phyloP scores from a whole-genome alignment of 148 eudicot genomes.

The Vaccinium macrocarpon region DNA sequence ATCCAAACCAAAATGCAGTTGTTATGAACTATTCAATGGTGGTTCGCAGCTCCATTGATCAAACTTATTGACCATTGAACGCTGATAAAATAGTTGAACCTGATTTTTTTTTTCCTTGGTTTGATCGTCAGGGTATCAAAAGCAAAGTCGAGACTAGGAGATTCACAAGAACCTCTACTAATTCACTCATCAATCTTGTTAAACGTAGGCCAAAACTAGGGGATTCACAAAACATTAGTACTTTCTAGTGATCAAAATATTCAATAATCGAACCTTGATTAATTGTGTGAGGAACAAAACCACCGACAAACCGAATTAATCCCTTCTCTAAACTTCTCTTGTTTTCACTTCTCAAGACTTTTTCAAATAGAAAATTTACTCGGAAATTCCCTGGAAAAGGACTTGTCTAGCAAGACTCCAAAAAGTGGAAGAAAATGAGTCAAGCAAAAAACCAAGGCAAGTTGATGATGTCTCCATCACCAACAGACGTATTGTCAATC shows the following conservation, averaged over 20 bases:
- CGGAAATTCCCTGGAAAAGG: conserved; percentile 1
- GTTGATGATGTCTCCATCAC: neutral
- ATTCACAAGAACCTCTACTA: too few relatives aligned
- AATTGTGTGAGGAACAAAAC: too few relatives aligned
- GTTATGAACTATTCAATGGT: neutral
- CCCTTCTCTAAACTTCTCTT: too few relatives aligned
- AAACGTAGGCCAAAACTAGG: too few relatives aligned
- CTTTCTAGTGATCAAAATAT: too few relatives aligned
- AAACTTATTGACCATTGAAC: conserved; percentile 8
- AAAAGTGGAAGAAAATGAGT: neutral
- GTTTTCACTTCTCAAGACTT: neutral
- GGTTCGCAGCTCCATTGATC: neutral
- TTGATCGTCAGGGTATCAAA: too few relatives aligned
- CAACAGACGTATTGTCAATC: neutral
- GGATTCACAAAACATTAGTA: too few relatives aligned
- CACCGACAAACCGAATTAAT: too few relatives aligned
- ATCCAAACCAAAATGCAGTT: neutral
- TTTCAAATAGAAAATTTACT: neutral
- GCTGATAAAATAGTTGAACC: neutral
- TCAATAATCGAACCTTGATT: too few relatives aligned
- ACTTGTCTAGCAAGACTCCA: neutral
- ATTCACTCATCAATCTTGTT: too few relatives aligned
- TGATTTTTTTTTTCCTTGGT: neutral
- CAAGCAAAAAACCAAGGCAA: neutral
- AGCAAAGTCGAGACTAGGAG: too few relatives aligned